Base-by-base conservation (phyloP, 2,329 filamentous ascomycete species). In the Xylariales sp. region DNA sequence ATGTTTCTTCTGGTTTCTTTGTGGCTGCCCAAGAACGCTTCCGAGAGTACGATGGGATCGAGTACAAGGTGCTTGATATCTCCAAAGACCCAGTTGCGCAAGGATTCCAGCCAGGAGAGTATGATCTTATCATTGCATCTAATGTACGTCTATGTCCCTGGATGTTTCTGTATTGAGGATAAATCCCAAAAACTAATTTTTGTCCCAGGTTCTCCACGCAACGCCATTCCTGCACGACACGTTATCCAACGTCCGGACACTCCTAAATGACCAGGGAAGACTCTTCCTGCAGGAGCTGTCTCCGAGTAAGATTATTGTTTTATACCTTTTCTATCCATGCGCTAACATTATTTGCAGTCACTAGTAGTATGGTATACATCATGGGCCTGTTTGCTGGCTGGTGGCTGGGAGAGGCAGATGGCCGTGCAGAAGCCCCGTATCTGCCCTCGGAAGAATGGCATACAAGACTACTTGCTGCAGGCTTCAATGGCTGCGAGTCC, bases 31-130 rank as follows among this genome's bases (percentile, higher is more conserved):
- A 33, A 19, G 17, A 33, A 17, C 30, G 30, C 30, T 33, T 33
- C 30, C 6, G 20, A 14, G 30, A 33, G 11, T 33, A 10, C 8
- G 15, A 40, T 1, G 45, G 48, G 10, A 52, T 61, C 42, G 42
- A 46, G 23, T 61, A 49, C 37, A 47, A 47, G 31, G 46, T 50
- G 2, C 46, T 61, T 3, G 55, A 62, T 27, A 53, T 61, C n/a
- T 47, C 50, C 29, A 48, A 46, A 17, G 43, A 50, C 30, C 51
- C 55, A 5, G 16, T 42, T 19, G 45, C 55, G 10, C 58, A 62
- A 29, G 59, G 57, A 0, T 61, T 60, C 44, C 38, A 55, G 14
- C 19, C 34, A 3, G 47, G 23, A 25, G 23, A 25, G 23, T 25
- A 25, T 25, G 23, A 25, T n/a, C n/a, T 25, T 8, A 25, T 25